Evolutionary conservation across 2,329 filamentous ascomycete species (phyloP), one percentile per base, ranked within the genome.

Genomic region (Trichoderma asperellum): DNA sequence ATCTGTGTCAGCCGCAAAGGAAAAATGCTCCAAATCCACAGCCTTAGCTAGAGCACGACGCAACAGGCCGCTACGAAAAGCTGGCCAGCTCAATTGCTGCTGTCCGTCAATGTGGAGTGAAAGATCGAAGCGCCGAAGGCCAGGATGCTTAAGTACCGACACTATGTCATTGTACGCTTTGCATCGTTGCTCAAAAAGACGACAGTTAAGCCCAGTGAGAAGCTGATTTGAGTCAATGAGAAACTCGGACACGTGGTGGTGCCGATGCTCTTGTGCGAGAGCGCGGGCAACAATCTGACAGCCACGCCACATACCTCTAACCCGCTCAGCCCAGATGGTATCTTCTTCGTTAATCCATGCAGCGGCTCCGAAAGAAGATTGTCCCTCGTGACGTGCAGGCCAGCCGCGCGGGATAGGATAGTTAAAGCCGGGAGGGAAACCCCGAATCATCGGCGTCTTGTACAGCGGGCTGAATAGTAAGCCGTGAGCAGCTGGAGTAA

Each of bases 401-500:
- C 43, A 62, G 2, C 59, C 27, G 4, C 43, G 75, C 1, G 79
- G 77, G 10, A 80, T 72, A 0, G 79, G 78, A 68, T 83, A 82
- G 21, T 78, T 78, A 47, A 84, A 81, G 4, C 79, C 79, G 1
- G 69, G 56, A 0, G 81, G 80, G 14, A 83, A 77, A 2, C 76
- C 75, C 5, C 81, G 80, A 47, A 82, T 80, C 73, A 80, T 81
- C 1, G 82, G 82, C 0, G 82, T 83, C 24, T 80, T 70, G 59
- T 83, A 83, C 0, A 77, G 68, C 0, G 81, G 82, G 0, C 68
- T 58, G n/a, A 78, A 76, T 0, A 78, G 68, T 49, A 74, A 72
- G 0, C 80, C 79, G 70, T 83, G 82, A 0, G 80, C 73, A 2
- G 79, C 79, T 5, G 78, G 79, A 2, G 82, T 83, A 16, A 84